Base-by-base conservation (phyloP, 176 grass and related monocot species). In the Zoysia japonica region DNA sequence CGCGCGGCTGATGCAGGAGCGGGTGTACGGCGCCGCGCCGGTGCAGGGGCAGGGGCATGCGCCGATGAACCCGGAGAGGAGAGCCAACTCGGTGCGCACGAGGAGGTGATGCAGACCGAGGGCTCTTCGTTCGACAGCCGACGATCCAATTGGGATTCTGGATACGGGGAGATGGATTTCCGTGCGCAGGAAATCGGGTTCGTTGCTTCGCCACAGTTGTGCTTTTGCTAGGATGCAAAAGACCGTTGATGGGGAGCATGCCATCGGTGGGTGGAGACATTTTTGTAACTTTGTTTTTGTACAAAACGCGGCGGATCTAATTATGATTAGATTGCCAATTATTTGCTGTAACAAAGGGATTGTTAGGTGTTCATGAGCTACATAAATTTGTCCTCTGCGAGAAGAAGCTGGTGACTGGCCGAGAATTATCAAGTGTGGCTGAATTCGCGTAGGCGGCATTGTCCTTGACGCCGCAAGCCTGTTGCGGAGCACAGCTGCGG, bases 1-100 rank as follows among this genome's bases (percentile, higher is more conserved):
- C 87, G 82, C 72, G 59, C 87, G 87, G 66, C 42, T 66, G 72
- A n/a, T 81, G 59, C 87, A 89, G 82, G 87, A 89, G 87, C 54
- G 52, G 66, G 66, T 85, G 72, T 89, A 89, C 77, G 87, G 87
- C 77, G 76, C 37, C 51, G 47, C 64, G 42, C 61, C 87, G 17
- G 81, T 67, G 14, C 80, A 46, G 74, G 80, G 67, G 35, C 76
- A 48, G 76, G 81, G 70, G 15, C 76, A 56, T 16, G 76, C 5
- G 2, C 72, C 72, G 59, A 52, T 89, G 72, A 20, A 70, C 77
- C 71, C 72, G 78, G 82, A 89, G 48, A 56, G 48, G 65, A 81
- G 82, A 66, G 3, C 77, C 48, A 67, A 39, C 59, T 89, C 87
- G 49, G 87, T 72, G 66, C 87, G 87, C 50, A 77, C 72, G 36